These are phyloP conservation scores for Styphnolobium japonicum DNA, from an alignment of 306 rosid species.

Conservation along the genomic window DNA sequence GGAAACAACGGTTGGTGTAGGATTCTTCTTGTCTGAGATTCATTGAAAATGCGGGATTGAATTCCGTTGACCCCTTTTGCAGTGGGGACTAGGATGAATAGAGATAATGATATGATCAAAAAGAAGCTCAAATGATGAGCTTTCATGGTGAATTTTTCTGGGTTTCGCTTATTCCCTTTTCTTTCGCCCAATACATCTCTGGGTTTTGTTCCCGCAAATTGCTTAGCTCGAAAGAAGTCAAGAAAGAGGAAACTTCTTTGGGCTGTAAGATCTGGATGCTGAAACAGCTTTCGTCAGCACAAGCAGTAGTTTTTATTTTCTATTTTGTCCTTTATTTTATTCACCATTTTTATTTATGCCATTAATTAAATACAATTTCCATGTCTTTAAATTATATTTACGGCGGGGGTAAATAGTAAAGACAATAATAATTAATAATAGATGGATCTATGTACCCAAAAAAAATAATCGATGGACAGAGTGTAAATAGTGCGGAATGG, in stretches of 20 bases:
- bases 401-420: background rate
- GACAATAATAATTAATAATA: too few relatives aligned
- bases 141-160: constrained; percentile 42
- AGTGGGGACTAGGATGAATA: background rate
- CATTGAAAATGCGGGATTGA: background rate
- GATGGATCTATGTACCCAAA: too few relatives aligned
- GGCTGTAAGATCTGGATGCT: constrained; percentile 48
- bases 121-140: constrained; percentile 31
- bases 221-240: constrained; percentile 14
- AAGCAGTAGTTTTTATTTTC: constrained; percentile 14
- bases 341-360: background rate
- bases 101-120: constrained; percentile 20
- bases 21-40: constrained; percentile 43
- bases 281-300: constrained; percentile 36
- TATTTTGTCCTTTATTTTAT: background rate
- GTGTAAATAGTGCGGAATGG: background rate
- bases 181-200: constrained; percentile 41
- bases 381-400: background rate
- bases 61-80: background rate
- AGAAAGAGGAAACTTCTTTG: constrained; percentile 41
- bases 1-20: constrained; percentile 86
- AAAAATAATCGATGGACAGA: background rate
- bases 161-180: constrained; percentile 22
- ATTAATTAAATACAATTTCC: background rate
- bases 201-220: constrained; percentile 24